These are phyloP conservation scores for Scolecobasidium constrictum DNA, from an alignment of 2,329 filamentous ascomycete genomes.

Conservation along the genomic window DNA sequence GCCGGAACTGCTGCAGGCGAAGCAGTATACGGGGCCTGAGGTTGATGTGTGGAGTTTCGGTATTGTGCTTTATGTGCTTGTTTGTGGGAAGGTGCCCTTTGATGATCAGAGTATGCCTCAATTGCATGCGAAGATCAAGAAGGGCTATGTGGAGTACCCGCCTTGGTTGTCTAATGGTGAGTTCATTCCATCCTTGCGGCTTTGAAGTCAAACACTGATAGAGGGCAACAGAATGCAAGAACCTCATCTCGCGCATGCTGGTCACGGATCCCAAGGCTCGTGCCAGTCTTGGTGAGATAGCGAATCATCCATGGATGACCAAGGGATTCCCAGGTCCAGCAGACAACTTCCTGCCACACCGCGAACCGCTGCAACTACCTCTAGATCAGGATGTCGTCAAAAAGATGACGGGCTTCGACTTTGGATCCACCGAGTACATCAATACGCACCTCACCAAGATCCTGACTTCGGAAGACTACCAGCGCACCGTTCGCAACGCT, in stretches of 20 bases:
- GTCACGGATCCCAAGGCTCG: conserved; percentile 86
- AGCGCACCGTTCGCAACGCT: conserved; percentile 63
- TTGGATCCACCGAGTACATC: conserved; percentile 78
- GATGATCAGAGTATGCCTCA: conserved; percentile 99
- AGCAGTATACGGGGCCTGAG: conserved; percentile 89
- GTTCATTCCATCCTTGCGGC: conserved; percentile 20
- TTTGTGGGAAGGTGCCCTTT: conserved; percentile 96
- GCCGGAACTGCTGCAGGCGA: conserved; percentile 84
- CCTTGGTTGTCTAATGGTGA: conserved; percentile 82
- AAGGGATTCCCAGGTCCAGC: conserved; percentile 82
- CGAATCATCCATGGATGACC: conserved; percentile 90
- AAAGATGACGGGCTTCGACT: conserved; percentile 97
- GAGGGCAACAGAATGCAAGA: conserved; percentile 64
- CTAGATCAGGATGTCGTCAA: conserved; percentile 74
- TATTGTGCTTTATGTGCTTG: conserved; percentile 91
- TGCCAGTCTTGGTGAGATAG: conserved; percentile 79
- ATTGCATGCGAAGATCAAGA: conserved; percentile 97
- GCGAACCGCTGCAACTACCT: conserved; percentile 77
- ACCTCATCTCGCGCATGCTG: conserved; percentile 87
- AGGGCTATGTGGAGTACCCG: conserved; percentile 89
- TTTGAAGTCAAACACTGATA: conserved; percentile 7
- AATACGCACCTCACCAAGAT: conserved; percentile 69
- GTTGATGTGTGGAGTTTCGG: conserved; percentile 99
- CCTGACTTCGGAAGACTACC: conserved; percentile 92
- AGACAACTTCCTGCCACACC: conserved; percentile 75